A percentile compares a stretch with the other conserved stretches of the same genome.
Evolutionary conservation across 164 flowering plant genomes (phyloP).

Genomic region (Berberis vulgaris): DNA sequence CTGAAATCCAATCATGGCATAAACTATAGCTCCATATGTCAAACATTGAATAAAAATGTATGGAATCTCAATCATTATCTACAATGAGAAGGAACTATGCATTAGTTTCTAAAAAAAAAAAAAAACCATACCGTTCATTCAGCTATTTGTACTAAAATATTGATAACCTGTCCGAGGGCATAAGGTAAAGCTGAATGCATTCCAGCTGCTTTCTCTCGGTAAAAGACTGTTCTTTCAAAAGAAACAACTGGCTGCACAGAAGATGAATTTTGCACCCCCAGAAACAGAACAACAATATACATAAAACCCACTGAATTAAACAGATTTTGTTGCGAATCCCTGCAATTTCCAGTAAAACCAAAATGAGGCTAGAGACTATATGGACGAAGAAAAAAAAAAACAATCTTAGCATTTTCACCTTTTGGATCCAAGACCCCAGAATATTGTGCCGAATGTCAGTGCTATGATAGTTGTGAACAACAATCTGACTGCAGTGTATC

Average conservation of each 20-base stretch:
- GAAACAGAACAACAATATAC: slow-evolving; percentile 43
- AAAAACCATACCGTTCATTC: background rate
- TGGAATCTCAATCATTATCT: slow-evolving; percentile 50
- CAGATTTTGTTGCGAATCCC: slow-evolving; percentile 27
- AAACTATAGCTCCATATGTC: slow-evolving; percentile 18
- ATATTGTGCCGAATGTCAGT: slow-evolving; percentile 42
- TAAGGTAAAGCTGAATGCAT: slow-evolving; percentile 54
- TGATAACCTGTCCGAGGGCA: slow-evolving; percentile 46
- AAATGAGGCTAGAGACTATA: background rate
- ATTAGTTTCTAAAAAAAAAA: background rate
- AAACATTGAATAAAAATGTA: slow-evolving; percentile 32
- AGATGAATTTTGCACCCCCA: slow-evolving; percentile 40
- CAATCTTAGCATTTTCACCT: slow-evolving; percentile 9
- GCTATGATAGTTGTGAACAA: slow-evolving; percentile 40
- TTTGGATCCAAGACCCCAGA: slow-evolving; percentile 35
- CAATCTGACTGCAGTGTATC: slow-evolving; percentile 42
- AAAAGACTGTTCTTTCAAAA: slow-evolving; percentile 47
- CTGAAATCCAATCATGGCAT: background rate
- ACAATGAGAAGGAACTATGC: background rate
- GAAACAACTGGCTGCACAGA: slow-evolving; percentile 53
- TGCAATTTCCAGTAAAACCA: slow-evolving; percentile 8
- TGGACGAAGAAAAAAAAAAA: background rate
- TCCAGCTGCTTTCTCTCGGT: slow-evolving; percentile 54
- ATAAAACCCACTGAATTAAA: slow-evolving; percentile 57
- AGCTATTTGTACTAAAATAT: background rate